phyloP scores from a whole-genome alignment of 164 flowering plant species.

The Chloranthus sessilifolius region DNA sequence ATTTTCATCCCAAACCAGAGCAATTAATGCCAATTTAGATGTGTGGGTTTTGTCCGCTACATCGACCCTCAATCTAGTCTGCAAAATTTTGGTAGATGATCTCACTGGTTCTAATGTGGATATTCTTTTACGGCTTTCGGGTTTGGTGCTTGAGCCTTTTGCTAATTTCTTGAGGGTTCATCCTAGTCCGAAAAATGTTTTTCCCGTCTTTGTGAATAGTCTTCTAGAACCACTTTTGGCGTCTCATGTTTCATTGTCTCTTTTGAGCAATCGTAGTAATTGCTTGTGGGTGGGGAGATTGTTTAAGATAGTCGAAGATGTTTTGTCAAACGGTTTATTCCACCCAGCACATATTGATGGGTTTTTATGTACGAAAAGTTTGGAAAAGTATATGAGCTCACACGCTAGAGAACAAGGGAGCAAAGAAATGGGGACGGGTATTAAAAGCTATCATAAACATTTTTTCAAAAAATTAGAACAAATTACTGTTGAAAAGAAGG shows the following conservation, averaged over 20 bases:
- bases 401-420: constrained; percentile 8
- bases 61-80: constrained; percentile 38
- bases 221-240: constrained; percentile 68
- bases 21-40: constrained; percentile 59
- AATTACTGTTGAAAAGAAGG: constrained; percentile 34
- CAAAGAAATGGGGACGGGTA: constrained; percentile 24
- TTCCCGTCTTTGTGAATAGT: constrained; percentile 56
- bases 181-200: constrained; percentile 65
- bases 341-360: constrained; percentile 80
- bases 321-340: constrained; percentile 65
- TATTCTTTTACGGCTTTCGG: constrained; percentile 31
- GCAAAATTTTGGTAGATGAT: constrained; percentile 16
- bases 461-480: constrained; percentile 59
- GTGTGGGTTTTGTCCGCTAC: constrained; percentile 48
- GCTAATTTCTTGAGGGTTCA: constrained; percentile 59
- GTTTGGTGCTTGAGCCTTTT: constrained; percentile 64
- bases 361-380: constrained; percentile 41
- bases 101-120: constrained; percentile 17
- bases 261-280: constrained; percentile 11
- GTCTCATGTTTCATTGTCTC: constrained; percentile 30
- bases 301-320: constrained; percentile 43
- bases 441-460: constrained; percentile 79
- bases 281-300: constrained; percentile 22
- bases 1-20: constrained; percentile 47
- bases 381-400: constrained; percentile 30